Evolutionary conservation across 345 rosid genomes (phyloP), one percentile per base, ranked within the genome.

Genomic region (Kernera saxatilis): DNA sequence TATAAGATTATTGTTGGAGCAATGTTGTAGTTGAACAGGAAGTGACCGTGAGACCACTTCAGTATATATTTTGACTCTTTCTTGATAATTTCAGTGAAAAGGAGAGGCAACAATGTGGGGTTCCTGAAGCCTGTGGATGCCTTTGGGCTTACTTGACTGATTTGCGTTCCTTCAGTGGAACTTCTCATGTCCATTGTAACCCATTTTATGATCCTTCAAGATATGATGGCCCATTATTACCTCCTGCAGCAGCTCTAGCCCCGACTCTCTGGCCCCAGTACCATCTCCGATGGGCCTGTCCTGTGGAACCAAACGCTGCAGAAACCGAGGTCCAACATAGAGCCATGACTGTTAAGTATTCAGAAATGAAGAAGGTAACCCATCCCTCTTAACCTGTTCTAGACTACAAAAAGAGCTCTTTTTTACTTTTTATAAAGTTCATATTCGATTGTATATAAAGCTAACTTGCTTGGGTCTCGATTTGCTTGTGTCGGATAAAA

Each of bases 231-330:
- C 78, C 88, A 46, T 80, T 94, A 63, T 70, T 87, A 62, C 98
- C 97, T 71, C 97, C 99, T 2, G 99, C 99, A 11, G 99, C 98
- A 75, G 96, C 98, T 78, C 82, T 94, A 63, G 97, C 99, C 54
- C 98, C 99, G 33, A 89, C 93, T 18, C 77, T 94, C 49, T 94
- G 99, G 99, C 98, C 99, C 18, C 93, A 87, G 51, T 94, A 91
- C 79, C 98, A 91, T 81, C 96, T 94, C 51, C 93, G 99, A 17
- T 94, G 99, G 99, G 93, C 97, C 56, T 94, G 98, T 65, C 97
- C 97, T 32, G 61, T 79, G 2, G 99, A 91, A 84, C 88, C 93
- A 68, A 81, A 83, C 49, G 76, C 88, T 61, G 86, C 85, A 64
- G 97, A 91, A 76, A 80, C 84, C 21, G 98, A 91, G 71, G 82